A percentile compares a stretch with the other conserved stretches of the same genome.
phyloP scores from a whole-genome alignment of 176 grass and related monocot genomes.

The Triticum turgidum region DNA sequence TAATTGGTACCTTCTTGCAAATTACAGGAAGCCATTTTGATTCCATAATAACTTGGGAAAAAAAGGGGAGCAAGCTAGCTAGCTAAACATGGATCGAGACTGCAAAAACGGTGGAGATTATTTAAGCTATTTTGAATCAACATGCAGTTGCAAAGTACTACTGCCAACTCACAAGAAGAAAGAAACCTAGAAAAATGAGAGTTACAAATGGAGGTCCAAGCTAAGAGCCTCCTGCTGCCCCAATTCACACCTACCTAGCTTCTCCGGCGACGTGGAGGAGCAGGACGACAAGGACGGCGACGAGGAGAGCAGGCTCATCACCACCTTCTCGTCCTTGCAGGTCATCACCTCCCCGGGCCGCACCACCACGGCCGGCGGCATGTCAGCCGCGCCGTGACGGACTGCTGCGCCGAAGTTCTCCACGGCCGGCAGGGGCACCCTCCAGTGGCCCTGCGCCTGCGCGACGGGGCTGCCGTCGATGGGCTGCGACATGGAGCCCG shows the following conservation, averaged over 20 bases:
- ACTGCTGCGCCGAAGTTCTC: conserved; percentile 35
- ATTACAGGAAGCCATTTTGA: background rate
- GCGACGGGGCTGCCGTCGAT: conserved; percentile 74
- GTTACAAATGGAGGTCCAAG: conserved; percentile 95
- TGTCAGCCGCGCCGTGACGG: background rate
- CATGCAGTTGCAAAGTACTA: conserved; percentile 24
- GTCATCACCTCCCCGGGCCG: conserved; percentile 7
- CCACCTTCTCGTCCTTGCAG: conserved; percentile 48
- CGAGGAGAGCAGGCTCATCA: conserved; percentile 46
- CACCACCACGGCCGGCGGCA: background rate
- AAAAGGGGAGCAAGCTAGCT: background rate
- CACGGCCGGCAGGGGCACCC: conserved; percentile 31
- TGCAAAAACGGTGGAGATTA: conserved; percentile 43
- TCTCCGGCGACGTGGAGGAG: conserved; percentile 66
- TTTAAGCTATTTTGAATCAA: conserved; percentile 57
- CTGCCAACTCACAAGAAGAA: conserved; percentile 44
- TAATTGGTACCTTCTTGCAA: background rate
- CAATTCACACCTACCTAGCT: conserved; percentile 72
- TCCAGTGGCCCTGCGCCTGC: conserved; percentile 56
- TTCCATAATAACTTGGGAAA: background rate
- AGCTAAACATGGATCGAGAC: conserved; percentile 26
- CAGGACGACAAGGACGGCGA: conserved; percentile 58
- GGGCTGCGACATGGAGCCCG: conserved; percentile 66
- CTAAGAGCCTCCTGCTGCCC: conserved; percentile 68
- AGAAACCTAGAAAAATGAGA: conserved; percentile 44